Base-by-base conservation (phyloP, 2,329 filamentous ascomycete genomes). In the Ophiostoma australiae region DNA sequence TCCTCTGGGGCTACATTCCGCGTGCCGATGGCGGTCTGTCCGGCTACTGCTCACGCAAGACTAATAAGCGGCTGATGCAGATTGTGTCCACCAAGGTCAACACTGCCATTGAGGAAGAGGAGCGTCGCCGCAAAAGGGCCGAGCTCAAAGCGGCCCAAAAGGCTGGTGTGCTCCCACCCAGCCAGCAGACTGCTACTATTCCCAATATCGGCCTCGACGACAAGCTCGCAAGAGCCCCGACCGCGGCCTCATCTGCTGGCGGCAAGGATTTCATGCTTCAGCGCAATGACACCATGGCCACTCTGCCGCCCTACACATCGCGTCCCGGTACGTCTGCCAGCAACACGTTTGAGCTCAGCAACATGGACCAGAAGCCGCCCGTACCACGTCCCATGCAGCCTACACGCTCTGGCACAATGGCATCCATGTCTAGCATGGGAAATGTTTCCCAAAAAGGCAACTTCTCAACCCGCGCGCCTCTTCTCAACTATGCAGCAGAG, bases 1-100 rank as follows among this genome's bases (percentile, higher is more conserved):
- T 97, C 79, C 85, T 99, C 6, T 97, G 91, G 87, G 91, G 95
- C 80, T 95, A 94, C 80, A 94, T 99, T 73, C 93, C 94, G 1
- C 86, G 86, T 48, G 84, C 88, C 13, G 93, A 97, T 77, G 92
- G 93, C 6, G 90, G 91, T 8, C 84, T 99, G 39, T 88, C 88
- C 5, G 89, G 89, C 35, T 99, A 97, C 81, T 98, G 95, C 78
- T 90, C 92, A 73, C 90, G 93, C 66, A 98, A 98, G 82, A 90
- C 97, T 78, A 96, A 97, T 80, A 90, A 88, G 76, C 86, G 93
- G 75, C 84, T 99, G 75, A 91, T 91, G 77, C 89, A 89, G 75
- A 95, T 98, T 74, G 94, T 98, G 4, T 89, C 89, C 70, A 86
- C 84, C 76, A 97, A 95, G 81, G 91, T 97, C 76, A 93, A 95